Conservation (phyloP, 345 rosid genomes). For the Murraya paniculata region DNA sequence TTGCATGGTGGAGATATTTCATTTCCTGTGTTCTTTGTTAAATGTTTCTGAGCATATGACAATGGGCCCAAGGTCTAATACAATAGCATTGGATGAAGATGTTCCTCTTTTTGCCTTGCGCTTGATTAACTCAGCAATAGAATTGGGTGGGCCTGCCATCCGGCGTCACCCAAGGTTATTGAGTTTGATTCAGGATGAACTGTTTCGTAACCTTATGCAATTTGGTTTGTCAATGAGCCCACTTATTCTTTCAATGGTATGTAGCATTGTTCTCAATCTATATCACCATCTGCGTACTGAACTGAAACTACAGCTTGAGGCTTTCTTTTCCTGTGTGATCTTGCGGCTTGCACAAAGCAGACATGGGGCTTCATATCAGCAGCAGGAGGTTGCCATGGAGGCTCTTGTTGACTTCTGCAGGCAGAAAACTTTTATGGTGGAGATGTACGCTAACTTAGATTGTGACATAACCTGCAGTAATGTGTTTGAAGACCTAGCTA, state of each 20-base stretch:
- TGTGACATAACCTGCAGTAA: slow-evolving; percentile 98
- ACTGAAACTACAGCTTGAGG: slow-evolving; percentile 94
- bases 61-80: slow-evolving; percentile 70
- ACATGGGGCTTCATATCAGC: slow-evolving; percentile 90
- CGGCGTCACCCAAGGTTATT: slow-evolving; percentile 77
- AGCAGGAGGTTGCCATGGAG: slow-evolving; percentile 99
- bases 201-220: slow-evolving; percentile 91
- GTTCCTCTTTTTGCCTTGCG: slow-evolving; percentile 95
- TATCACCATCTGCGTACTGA: slow-evolving; percentile 84
- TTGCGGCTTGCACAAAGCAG: slow-evolving; percentile 97
- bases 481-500: slow-evolving; percentile 95
- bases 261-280: slow-evolving; percentile 90
- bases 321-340: slow-evolving; percentile 96
- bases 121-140: slow-evolving; percentile 91
- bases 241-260: slow-evolving; percentile 93
- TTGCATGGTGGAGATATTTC: slow-evolving; percentile 97
- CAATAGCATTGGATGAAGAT: slow-evolving; percentile 91
- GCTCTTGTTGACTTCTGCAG: slow-evolving; percentile 98
- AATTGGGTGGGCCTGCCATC: slow-evolving; percentile 83
- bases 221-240: slow-evolving; percentile 96
- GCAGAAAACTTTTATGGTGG: slow-evolving; percentile 98
- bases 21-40: slow-evolving; percentile 77
- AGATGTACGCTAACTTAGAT: slow-evolving; percentile 98
- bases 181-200: slow-evolving; percentile 89
- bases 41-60: slow-evolving; percentile 78